Base-by-base conservation (phyloP, 192 early-diverging fungal genomes). In the Backusella sp. region DNA sequence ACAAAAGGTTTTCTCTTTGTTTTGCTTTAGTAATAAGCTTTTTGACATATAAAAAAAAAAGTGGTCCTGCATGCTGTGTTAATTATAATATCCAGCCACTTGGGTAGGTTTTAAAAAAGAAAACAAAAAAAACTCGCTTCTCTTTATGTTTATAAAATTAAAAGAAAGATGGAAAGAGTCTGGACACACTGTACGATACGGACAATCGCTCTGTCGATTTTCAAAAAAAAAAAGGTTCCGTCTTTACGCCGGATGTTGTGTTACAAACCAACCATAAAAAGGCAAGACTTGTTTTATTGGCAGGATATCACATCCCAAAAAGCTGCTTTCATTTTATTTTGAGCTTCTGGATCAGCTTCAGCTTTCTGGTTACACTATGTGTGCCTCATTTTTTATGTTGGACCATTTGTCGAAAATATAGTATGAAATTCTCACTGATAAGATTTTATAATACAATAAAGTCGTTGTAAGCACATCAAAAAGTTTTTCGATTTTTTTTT, bases 261-360 rank as follows among this genome's bases (percentile, higher is more conserved):
- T 14, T 14, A 62, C 56, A 62, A 28, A 26, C 28, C 12, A 28
- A 62, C 56, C 23, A 12, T 26, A 62, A 28, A 26, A 28, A 28
- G 56, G 3, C 21, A 28, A 62, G 23, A 62, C 12, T 62, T 9
- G 12, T 62, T 28, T 62, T 28, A 23, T 62, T 62, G 56, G 56
- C 56, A 62, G 56, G 56, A 62, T 62, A 62, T 62, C 56, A 62
- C 23, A 62, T 62, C 56, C 56, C 21, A 62, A 62, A 62, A 62
- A 62, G 23, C 5, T 15, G 11, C 21, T 14, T 26, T 62, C 12
- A 28, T 62, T 62, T 62, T 12, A n/a, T n/a, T n/a, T n/a, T n/a
- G 9, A 11, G 26, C 56, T 26, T 59, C 56, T 59, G 23, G 21
- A 28, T 59, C 56, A 59, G 56, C 23, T 56, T 56, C 15, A 44